Evolutionary conservation across 106 monocot genomes (phyloP).

Genomic region (Allium sativum): DNA sequence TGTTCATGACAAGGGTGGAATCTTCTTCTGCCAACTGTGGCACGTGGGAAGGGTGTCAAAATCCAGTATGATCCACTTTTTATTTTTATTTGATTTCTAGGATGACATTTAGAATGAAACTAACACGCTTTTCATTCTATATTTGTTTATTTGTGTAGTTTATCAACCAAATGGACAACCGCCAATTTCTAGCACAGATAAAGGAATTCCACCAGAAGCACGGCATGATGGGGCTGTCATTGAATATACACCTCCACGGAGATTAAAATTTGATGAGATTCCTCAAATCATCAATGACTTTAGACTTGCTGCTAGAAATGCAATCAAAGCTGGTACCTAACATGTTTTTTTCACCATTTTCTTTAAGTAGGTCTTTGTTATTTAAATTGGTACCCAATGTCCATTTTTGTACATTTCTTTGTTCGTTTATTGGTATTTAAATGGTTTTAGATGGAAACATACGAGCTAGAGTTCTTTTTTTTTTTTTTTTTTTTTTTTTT

Average conservation of each 20-base stretch:
- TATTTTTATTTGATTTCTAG: no score
- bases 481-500: no score
- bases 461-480: neutral
- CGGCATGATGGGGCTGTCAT: neutral
- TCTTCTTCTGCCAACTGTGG: conserved; percentile 26
- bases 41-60: conserved; percentile 14
- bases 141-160: no score
- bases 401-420: no score
- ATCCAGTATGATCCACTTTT: conserved; percentile 3
- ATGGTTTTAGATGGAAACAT: neutral
- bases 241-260: neutral
- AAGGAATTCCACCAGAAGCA: neutral
- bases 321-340: conserved; percentile 30
- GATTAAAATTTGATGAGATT: neutral
- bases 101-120: no score
- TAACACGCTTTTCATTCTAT: no score
- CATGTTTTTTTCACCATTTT: neutral
- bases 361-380: no score
- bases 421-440: no score
- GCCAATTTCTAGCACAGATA: no score
- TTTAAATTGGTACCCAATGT: no score
- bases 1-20: conserved; percentile 18
- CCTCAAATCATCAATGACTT: conserved; percentile 8
- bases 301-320: conserved; percentile 29
- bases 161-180: no score